These are phyloP conservation scores for Solanum ahanhuiri DNA, from an alignment of 257 asterid species.

Conservation along the genomic window DNA sequence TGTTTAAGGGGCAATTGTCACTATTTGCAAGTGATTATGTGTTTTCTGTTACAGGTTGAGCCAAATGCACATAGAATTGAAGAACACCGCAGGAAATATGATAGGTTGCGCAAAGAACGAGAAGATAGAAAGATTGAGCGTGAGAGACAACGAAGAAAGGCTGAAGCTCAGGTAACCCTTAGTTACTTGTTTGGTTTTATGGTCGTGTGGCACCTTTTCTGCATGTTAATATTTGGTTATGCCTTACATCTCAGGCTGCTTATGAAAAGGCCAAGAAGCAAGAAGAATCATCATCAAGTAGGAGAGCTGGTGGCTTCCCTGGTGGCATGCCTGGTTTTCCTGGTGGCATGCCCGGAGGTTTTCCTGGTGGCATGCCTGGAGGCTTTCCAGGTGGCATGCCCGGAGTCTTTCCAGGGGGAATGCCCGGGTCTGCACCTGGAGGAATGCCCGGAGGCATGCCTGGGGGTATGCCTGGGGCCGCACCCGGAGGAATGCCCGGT, in stretches of 20 bases:
- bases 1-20: not conserved
- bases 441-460: constrained; percentile 29
- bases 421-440: constrained; percentile 24
- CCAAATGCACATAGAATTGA: constrained; percentile 91
- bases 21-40: not conserved
- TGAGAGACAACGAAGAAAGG: constrained; percentile 71
- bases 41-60: constrained; percentile 49
- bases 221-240: not conserved
- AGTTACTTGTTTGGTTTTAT: not conserved
- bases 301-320: constrained; percentile 51
- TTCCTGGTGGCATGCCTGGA: not conserved
- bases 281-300: constrained; percentile 69
- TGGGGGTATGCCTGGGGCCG: not conserved
- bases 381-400: constrained; percentile 58
- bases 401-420: constrained; percentile 26
- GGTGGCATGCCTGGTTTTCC: constrained; percentile 27
- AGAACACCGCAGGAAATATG: constrained; percentile 85
- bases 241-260: constrained; percentile 51
- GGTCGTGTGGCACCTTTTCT: not conserved
- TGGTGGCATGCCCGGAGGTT: constrained; percentile 9
- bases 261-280: constrained; percentile 86
- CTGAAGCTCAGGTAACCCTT: constrained; percentile 72
- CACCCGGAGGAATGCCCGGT: constrained; percentile 20
- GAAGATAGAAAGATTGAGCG: constrained; percentile 61
- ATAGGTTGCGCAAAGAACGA: constrained; percentile 82